Percentiles rank a stretch among this genome's conserved stretches.
Conservation (phyloP, 148 eudicot genomes). For the Pouteria glomerata region DNA sequence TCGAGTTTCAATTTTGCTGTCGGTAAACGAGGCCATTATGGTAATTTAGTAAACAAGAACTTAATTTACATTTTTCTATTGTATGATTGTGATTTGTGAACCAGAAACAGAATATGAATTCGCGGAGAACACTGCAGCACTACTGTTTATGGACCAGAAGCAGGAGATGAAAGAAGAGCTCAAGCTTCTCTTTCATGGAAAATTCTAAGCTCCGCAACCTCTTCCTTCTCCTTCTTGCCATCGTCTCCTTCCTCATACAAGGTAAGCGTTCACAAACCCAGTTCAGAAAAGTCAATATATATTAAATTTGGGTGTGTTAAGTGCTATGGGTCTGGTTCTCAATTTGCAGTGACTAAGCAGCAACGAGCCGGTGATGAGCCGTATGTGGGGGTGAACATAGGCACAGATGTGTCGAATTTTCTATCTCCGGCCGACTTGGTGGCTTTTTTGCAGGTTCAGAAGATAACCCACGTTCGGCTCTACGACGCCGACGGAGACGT, state of each 20-base stretch:
- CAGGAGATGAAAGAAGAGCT: no score
- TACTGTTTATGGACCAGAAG: no score
- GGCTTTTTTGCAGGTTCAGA: slow-evolving; percentile 36
- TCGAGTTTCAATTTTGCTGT: no score
- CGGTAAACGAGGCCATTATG: no score
- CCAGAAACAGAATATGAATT: no score
- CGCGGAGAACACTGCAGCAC: no score
- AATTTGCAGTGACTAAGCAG: slow-evolving; percentile 41
- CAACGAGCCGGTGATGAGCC: slow-evolving; percentile 40
- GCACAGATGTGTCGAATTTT: slow-evolving; percentile 47
- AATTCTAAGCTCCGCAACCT: slow-evolving; percentile 24
- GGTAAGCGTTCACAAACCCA: slow-evolving; percentile 10
- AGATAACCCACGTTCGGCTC: slow-evolving; percentile 46
- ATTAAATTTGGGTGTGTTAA: background rate
- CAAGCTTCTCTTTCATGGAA: no score
- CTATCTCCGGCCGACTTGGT: slow-evolving; percentile 51
- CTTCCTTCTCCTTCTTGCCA: slow-evolving; percentile 26
- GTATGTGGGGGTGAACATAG: slow-evolving; percentile 44
- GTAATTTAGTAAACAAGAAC: no score
- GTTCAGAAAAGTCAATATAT: background rate
- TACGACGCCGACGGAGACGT: slow-evolving; percentile 56
- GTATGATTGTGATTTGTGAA: no score
- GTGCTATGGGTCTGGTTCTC: slow-evolving; percentile 3
- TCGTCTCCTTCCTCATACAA: slow-evolving; percentile 14
- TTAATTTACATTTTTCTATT: no score